These are phyloP conservation scores for Populus hybrid DNA, from an alignment of 441 rosid genomes.

Conservation along the genomic window DNA sequence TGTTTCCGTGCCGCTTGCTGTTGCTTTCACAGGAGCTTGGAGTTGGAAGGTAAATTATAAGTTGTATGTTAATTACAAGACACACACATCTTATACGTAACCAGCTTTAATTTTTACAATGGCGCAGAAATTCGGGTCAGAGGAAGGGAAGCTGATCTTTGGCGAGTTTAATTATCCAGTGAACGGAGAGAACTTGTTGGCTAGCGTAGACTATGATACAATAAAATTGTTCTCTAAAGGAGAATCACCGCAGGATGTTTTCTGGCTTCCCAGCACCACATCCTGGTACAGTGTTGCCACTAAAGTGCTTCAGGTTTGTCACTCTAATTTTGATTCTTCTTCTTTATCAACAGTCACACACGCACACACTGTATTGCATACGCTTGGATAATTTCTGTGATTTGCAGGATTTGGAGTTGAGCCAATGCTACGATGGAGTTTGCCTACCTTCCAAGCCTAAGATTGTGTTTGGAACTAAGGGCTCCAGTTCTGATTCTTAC, in stretches of 20 bases:
- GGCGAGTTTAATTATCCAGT: slow-evolving; percentile 33
- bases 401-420: slow-evolving; percentile 25
- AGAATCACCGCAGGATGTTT: slow-evolving; percentile 24
- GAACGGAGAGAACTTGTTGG: slow-evolving; percentile 31
- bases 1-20: slow-evolving; percentile 1
- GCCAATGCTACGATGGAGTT: slow-evolving; percentile 28
- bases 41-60: slow-evolving; percentile 3
- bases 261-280: slow-evolving; percentile 31
- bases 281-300: slow-evolving; percentile 24
- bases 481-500: slow-evolving; percentile 31
- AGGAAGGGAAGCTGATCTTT: slow-evolving; percentile 24
- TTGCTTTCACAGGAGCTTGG: slow-evolving; percentile 10
- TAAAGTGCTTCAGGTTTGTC: slow-evolving; percentile 25
- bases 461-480: slow-evolving; percentile 26
- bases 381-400: too few relatives aligned
- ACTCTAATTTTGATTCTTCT: neutral
- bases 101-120: too few relatives aligned
- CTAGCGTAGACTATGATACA: slow-evolving; percentile 25
- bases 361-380: neutral
- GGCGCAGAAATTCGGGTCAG: slow-evolving; percentile 25
- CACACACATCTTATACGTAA: too few relatives aligned
- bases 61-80: too few relatives aligned
- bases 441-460: slow-evolving; percentile 33
- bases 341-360: neutral
- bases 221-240: slow-evolving; percentile 18